Percentiles rank a stretch among this genome's conserved stretches.
phyloP scores from a whole-genome alignment of 176 grass and related monocot genomes.

The Rhipidocladum racemiflorum region DNA sequence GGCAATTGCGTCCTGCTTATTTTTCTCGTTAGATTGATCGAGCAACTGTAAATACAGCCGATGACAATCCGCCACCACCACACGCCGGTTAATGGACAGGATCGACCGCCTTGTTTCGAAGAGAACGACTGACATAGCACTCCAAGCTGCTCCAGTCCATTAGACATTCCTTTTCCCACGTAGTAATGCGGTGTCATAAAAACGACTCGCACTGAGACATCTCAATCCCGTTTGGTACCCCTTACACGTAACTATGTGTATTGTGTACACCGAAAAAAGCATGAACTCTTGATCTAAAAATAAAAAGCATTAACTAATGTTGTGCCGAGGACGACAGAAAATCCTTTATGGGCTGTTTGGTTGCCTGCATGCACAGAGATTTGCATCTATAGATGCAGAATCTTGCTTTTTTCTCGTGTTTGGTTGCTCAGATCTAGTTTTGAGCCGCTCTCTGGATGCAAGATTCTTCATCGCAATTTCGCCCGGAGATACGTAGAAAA shows the following conservation, averaged over 20 bases:
- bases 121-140: conserved; percentile 19
- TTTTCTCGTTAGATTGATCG: neutral
- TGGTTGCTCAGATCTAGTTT: no score
- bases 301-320: no score
- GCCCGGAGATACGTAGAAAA: no score
- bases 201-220: conserved; percentile 14
- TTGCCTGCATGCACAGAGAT: no score
- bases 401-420: no score
- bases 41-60: neutral
- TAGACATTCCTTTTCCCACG: neutral
- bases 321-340: no score
- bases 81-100: neutral
- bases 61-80: conserved; percentile 6
- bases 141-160: neutral
- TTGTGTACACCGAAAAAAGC: neutral
- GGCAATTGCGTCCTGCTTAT: no score
- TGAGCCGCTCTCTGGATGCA: no score
- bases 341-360: no score
- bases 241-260: neutral
- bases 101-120: neutral
- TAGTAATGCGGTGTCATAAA: neutral
- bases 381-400: no score
- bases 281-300: no score
- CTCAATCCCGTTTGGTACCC: neutral
- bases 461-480: no score